Evolutionary conservation across 2,329 filamentous ascomycete genomes (phyloP), one percentile per base, ranked within the genome.

Genomic region (Fusarium metavorans): DNA sequence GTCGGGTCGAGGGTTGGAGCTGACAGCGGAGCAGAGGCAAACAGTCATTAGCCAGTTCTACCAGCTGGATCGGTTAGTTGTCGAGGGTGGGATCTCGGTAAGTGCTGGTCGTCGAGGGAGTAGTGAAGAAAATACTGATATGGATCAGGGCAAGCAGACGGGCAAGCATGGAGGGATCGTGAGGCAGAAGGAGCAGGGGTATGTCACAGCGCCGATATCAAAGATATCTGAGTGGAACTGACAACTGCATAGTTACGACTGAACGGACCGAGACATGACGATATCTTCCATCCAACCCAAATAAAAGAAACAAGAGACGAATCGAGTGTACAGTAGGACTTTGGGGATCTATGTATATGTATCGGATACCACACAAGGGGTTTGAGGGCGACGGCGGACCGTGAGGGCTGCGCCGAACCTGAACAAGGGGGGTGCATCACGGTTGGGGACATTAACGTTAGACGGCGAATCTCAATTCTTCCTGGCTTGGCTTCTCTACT

Each of bases 41-140:
- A 97, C 96, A 13, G 89, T 97, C 60, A 91, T 99, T 80, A 97
- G 95, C 82, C 94, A 97, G 82, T 98, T 98, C 85, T 98, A 94
- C 86, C 94, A 98, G 85, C 84, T 97, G 72, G 95, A 98, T 81
- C 89, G 92, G 80, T 89, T 99, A 84, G 97, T 99, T 16, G 94
- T 99, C 0, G 97, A 99, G 84, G 94, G 94, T 20, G 93, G 94
- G 68, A 92, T 94, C 83, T 91, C 93, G 79, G 93, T 94, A 88
- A 48, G 75, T 43, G 57, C 50, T 20, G 9, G 7, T 4, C 11
- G 7, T 25, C 7, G 20, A 43, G 13, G 3, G 5, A 9, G 6
- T 39, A 57, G 52, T 20, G 20, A n/a, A 10, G 5, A 4, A 25
- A 7, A 48, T 67, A n/a, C 64, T 80, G 27, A 81, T 63, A 37